Percentiles rank a stretch among this genome's conserved stretches.
phyloP scores from a whole-genome alignment of 805 yeast genomes.

The Nakazawaea molendinolei region DNA sequence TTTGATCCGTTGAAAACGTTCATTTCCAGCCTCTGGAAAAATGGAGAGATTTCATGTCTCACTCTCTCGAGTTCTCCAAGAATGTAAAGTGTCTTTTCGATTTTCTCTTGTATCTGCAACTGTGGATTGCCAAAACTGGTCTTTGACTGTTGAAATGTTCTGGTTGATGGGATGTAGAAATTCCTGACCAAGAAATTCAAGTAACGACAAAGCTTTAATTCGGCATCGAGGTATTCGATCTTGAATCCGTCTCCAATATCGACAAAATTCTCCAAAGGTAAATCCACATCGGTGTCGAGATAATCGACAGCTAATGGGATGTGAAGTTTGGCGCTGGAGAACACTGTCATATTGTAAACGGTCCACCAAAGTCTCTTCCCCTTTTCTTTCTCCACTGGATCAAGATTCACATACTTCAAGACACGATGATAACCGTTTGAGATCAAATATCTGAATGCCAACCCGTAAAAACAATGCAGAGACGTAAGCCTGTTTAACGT shows the following conservation, averaged over 20 bases:
- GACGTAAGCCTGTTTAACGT: constrained; percentile 30
- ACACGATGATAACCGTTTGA: constrained; percentile 27
- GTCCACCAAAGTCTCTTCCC: constrained; percentile 35
- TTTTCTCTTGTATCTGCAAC: constrained; percentile 12
- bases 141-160: constrained; percentile 14
- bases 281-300: constrained; percentile 26
- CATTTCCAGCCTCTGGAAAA: constrained; percentile 1
- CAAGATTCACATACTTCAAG: constrained; percentile 7
- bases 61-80: neutral
- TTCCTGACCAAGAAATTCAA: constrained; percentile 25
- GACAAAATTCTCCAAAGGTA: constrained; percentile 15
- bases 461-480: constrained; percentile 27
- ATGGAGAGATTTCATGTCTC: neutral
- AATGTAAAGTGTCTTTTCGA: constrained; percentile 11
- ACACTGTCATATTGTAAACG: constrained; percentile 27
- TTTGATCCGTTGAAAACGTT: neutral
- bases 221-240: constrained; percentile 20
- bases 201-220: constrained; percentile 21
- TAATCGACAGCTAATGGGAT: constrained; percentile 29
- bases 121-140: constrained; percentile 8
- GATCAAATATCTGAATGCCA: constrained; percentile 26
- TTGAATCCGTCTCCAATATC: constrained; percentile 26
- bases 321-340: constrained; percentile 30
- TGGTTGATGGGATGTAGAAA: constrained; percentile 25
- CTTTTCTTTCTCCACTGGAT: constrained; percentile 18